Evolutionary conservation across 176 grass and related monocot genomes (phyloP), one percentile per base, ranked within the genome.

Genomic region (Carex scoparia): DNA sequence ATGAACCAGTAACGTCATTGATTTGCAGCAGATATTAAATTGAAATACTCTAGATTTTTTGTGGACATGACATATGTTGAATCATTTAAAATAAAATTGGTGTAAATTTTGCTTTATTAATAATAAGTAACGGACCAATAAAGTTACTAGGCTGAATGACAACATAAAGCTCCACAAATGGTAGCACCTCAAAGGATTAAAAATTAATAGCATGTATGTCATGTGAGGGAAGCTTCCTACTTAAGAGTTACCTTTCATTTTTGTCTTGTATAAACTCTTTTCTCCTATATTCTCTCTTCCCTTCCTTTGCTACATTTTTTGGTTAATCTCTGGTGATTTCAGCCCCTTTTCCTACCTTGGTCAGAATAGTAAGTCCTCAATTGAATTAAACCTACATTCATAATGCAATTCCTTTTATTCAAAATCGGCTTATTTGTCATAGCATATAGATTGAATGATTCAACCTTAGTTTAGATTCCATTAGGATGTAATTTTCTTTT

Each of bases 201-300:
- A 76, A 14, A 31, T 14, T 31, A 76, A 76, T 23, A 54, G 11
- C 44, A 76, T 27, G 46, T 28, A 76, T 0, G 51, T 74, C 71
- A 76, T 76, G 71, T 76, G 71, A 76, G 54, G 44, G 48, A 76
- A 53, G 46, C 46, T 54, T 76, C 48, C 48, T 13, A 76, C 10
- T 76, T 48, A 30, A 31, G 71, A 76, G 71, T 75, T 76, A 30
- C 71, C 44, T 76, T 76, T 76, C 48, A 76, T 27, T 51, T 75
- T 76, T 76, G 46, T 75, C 19, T 31, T 48, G 2, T 76, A 30
- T 76, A 13, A 1, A 54, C 46, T 76, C 46, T 31, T 31, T 31
- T 74, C 71, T 53, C 46, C 10, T 30, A 54, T 54, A 54, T 16
- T 76, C 37, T 76, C n/a, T 30, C 27, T 18, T 75, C 48, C 38